Evolutionary conservation across 176 grass and related monocot species (phyloP).

Genomic region (Panicum miliaceum): DNA sequence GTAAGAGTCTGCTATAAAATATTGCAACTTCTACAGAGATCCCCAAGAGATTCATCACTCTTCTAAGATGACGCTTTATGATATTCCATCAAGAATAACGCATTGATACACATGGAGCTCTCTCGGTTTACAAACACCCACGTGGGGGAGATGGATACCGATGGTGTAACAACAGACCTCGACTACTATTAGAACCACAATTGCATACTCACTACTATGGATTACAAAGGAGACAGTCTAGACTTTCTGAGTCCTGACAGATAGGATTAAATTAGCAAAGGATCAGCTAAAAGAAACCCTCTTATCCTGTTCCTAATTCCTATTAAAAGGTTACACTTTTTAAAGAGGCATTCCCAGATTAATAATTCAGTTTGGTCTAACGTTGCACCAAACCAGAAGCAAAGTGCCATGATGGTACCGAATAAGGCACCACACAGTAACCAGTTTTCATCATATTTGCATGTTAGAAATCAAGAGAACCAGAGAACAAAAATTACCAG

Average conservation of each 20-base stretch:
- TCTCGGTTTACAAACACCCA: not conserved
- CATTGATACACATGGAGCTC: constrained; percentile 1
- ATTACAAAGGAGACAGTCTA: constrained; percentile 1
- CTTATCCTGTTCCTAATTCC: not conserved
- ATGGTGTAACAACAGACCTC: not conserved
- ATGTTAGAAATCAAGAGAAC: constrained; percentile 5
- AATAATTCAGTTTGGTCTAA: constrained; percentile 7
- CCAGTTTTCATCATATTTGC: not conserved
- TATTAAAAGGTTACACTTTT: not conserved
- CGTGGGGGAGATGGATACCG: not conserved
- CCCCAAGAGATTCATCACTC: not conserved
- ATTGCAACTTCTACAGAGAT: not conserved
- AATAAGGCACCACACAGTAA: not conserved
- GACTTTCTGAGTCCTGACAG: not conserved
- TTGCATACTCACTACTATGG: not conserved
- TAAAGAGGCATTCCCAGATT: constrained; percentile 4
- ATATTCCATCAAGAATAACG: constrained; percentile 5
- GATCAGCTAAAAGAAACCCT: not conserved
- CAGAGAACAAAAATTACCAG: constrained; percentile 64
- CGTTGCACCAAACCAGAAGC: not conserved
- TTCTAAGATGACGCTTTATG: constrained; percentile 11
- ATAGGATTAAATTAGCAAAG: constrained; percentile 16
- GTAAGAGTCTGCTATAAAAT: not conserved
- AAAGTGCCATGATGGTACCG: constrained; percentile 5
- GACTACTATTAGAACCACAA: too few relatives aligned